Conservation (phyloP, 805 yeast genomes). For the Candida piceae region DNA sequence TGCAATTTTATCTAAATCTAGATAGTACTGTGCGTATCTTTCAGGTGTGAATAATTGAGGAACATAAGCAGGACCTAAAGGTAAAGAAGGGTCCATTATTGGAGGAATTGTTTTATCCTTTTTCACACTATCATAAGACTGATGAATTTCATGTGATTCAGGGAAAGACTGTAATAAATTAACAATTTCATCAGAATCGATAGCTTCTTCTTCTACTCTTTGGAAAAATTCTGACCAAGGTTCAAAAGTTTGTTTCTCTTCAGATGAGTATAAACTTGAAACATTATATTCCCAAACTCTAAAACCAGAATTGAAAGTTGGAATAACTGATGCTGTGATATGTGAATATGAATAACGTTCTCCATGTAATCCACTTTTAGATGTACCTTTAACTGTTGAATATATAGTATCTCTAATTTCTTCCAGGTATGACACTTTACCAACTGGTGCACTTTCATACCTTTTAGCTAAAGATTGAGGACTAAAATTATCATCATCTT, state of each 20-base stretch:
- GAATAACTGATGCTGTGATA: conserved; percentile 70
- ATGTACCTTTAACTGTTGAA: conserved; percentile 41
- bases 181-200: conserved; percentile 27
- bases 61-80: conserved; percentile 72
- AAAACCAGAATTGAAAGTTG: conserved; percentile 80
- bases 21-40: conserved; percentile 66
- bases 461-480: conserved; percentile 18
- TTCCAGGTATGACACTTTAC: conserved; percentile 61
- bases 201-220: conserved; percentile 36
- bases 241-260: conserved; percentile 21
- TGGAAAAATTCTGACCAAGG: conserved; percentile 60
- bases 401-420: conserved; percentile 52
- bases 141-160: conserved; percentile 7
- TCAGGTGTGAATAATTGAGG: conserved; percentile 71
- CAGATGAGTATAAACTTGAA: conserved; percentile 38
- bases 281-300: conserved; percentile 85
- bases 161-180: conserved; percentile 7
- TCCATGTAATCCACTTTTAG: conserved; percentile 37
- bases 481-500: conserved; percentile 22
- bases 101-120: conserved; percentile 61
- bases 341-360: conserved; percentile 68
- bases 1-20: conserved; percentile 48
- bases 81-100: conserved; percentile 46
- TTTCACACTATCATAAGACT: conserved; percentile 5
- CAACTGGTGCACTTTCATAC: conserved; percentile 62